Percentiles rank a stretch among this genome's conserved stretches.
These are phyloP conservation scores for Telfairia occidentalis DNA, from an alignment of 331 rosid genomes.

Conservation along the genomic window DNA sequence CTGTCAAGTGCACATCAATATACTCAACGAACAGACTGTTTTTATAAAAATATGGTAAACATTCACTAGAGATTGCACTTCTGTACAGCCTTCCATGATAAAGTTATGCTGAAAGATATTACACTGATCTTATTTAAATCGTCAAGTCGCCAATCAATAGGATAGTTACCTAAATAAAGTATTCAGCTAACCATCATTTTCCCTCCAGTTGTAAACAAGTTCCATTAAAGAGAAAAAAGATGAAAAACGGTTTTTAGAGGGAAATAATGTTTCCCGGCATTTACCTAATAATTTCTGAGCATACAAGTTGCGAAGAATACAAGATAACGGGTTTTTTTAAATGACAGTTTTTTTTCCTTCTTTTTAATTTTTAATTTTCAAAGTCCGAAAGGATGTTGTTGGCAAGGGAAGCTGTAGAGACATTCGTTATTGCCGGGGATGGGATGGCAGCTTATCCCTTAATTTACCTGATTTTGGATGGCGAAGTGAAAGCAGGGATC, in stretches of 20 bases:
- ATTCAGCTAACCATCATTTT: not conserved
- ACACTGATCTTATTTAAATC: not conserved
- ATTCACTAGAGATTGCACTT: not conserved
- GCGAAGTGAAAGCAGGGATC: conserved; percentile 45
- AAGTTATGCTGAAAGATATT: not conserved
- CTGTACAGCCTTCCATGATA: not conserved
- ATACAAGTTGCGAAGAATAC: not conserved
- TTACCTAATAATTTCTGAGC: not conserved
- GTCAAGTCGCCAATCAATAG: not conserved
- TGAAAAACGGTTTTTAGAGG: not conserved
- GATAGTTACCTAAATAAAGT: not conserved
- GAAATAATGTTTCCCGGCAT: not conserved
- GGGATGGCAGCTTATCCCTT: not conserved
- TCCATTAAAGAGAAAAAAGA: not conserved
- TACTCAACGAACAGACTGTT: not conserved
- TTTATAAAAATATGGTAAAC: not conserved
- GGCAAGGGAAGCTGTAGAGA: not conserved
- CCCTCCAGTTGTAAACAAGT: not conserved
- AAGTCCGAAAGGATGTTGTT: not conserved
- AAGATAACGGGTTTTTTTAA: not conserved
- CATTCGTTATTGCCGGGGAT: not conserved
- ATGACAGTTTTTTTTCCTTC: not conserved
- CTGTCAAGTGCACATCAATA: conserved; percentile 24
- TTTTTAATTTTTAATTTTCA: not conserved
- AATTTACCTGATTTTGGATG: conserved; percentile 70